Evolutionary conservation across 768 basidiomycete species (phyloP).

Genomic region (Obba rivulosa): DNA sequence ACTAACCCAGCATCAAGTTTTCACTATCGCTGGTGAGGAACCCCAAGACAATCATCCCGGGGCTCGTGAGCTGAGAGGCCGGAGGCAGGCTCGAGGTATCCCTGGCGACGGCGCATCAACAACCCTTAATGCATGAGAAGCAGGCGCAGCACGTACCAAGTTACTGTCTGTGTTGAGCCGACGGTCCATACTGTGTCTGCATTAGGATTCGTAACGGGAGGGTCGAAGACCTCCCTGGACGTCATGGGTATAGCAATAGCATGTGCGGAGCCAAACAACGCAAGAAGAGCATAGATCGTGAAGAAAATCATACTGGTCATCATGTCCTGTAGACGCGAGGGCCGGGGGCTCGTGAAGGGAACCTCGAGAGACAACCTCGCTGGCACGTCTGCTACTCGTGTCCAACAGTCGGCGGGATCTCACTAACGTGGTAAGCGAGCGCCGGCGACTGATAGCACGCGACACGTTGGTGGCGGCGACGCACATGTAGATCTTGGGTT

Average conservation of each 20-base stretch:
- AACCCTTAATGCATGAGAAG: neutral
- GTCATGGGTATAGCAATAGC: slow-evolving; percentile 1
- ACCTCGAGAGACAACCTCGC: neutral
- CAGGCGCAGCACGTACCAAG: slow-evolving; percentile 29
- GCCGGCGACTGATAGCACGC: no score
- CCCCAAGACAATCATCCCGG: slow-evolving; percentile 42
- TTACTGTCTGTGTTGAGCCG: slow-evolving; percentile 33
- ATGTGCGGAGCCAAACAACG: neutral
- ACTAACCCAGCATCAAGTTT: slow-evolving; percentile 41
- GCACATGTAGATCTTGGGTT: no score
- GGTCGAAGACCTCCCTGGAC: slow-evolving; percentile 20
- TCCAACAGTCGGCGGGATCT: no score
- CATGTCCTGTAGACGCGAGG: neutral
- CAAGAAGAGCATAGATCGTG: slow-evolving; percentile 3
- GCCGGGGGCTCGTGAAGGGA: slow-evolving; percentile 1
- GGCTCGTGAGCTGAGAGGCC: slow-evolving; percentile 28
- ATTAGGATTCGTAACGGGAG: slow-evolving; percentile 38
- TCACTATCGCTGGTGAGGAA: slow-evolving; percentile 33
- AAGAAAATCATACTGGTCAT: slow-evolving; percentile 1
- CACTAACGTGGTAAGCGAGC: no score
- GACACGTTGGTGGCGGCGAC: no score
- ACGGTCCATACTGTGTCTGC: slow-evolving; percentile 30
- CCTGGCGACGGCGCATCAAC: slow-evolving; percentile 4
- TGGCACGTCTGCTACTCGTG: no score
- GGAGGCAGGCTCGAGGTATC: slow-evolving; percentile 31